These are phyloP conservation scores for Boehmeria nivea DNA, from an alignment of 306 rosid species.

Conservation along the genomic window DNA sequence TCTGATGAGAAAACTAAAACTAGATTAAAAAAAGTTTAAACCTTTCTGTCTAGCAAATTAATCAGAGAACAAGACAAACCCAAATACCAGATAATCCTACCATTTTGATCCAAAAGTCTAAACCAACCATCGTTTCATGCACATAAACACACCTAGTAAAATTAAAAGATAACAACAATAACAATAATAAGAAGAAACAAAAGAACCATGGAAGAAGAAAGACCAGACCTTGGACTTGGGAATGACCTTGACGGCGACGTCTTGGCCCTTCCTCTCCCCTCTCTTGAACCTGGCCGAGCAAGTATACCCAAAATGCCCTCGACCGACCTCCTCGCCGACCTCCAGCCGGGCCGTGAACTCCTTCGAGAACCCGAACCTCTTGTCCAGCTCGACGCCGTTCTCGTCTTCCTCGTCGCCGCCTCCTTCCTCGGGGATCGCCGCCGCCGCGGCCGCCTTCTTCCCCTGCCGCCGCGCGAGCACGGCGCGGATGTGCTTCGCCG, in stretches of 20 bases:
- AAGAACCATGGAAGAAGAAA: constrained; percentile 5
- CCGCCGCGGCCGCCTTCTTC: constrained; percentile 39
- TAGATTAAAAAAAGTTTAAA: background rate
- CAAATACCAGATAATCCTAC: background rate
- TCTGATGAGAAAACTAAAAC: background rate
- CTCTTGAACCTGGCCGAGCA: constrained; percentile 92
- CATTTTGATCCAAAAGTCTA: too few species aligned
- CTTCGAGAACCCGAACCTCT: constrained; percentile 92
- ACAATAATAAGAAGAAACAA: too few species aligned
- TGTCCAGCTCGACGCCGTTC: constrained; percentile 67
- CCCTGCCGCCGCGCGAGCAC: constrained; percentile 77
- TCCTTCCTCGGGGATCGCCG: constrained; percentile 76
- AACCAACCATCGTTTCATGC: background rate
- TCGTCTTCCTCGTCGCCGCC: constrained; percentile 49
- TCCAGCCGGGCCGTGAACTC: constrained; percentile 72
- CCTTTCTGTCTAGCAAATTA: background rate
- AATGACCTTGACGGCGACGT: constrained; percentile 92
- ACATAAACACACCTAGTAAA: background rate
- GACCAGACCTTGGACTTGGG: constrained; percentile 79
- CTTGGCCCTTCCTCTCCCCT: constrained; percentile 84
- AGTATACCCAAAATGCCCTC: constrained; percentile 99
- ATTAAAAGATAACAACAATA: background rate
- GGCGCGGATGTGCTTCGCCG: constrained; percentile 88
- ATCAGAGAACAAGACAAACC: constrained; percentile 7
- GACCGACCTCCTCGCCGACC: constrained; percentile 89